Percentiles rank a stretch among this genome's conserved stretches.
These are phyloP conservation scores for Petrea volubilis DNA, from an alignment of 257 asterid species.

Conservation along the genomic window DNA sequence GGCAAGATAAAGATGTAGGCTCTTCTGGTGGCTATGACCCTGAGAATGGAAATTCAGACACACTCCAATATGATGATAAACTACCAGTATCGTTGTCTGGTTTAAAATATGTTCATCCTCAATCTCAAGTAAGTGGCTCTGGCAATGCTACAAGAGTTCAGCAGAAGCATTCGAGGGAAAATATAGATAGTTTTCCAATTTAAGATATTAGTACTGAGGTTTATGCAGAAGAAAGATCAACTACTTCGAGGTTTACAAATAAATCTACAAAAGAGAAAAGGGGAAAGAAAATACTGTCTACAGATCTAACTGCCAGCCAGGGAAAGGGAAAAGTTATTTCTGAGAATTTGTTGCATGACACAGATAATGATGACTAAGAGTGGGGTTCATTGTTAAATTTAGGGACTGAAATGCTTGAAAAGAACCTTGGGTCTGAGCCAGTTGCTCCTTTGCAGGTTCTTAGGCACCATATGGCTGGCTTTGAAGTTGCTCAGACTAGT, in stretches of 20 bases:
- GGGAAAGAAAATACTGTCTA: slow-evolving; percentile 23
- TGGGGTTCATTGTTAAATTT: slow-evolving; percentile 36
- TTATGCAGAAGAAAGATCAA: slow-evolving; percentile 43
- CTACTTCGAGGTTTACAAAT: slow-evolving; percentile 28
- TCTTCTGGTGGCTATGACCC: slow-evolving; percentile 50
- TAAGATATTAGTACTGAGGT: slow-evolving; percentile 36
- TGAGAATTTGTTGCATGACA: slow-evolving; percentile 33
- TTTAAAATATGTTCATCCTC: slow-evolving; percentile 60
- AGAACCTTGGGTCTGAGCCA: slow-evolving; percentile 45
- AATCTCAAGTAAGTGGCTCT: slow-evolving; percentile 46
- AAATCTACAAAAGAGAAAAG: slow-evolving; percentile 30
- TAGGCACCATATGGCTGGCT: slow-evolving; percentile 41
- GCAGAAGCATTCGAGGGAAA: slow-evolving; percentile 50
- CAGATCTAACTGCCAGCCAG: slow-evolving; percentile 30
- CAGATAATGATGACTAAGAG: slow-evolving; percentile 51
- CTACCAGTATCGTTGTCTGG: slow-evolving; percentile 52
- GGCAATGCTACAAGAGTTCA: slow-evolving; percentile 41
- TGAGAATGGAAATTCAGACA: slow-evolving; percentile 49
- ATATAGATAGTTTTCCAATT: slow-evolving; percentile 37
- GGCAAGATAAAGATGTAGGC: slow-evolving; percentile 62
- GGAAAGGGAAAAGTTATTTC: slow-evolving; percentile 54
- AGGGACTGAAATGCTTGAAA: slow-evolving; percentile 46
- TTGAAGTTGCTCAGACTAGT: slow-evolving; percentile 53
- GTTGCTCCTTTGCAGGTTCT: slow-evolving; percentile 45
- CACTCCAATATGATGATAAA: slow-evolving; percentile 49